Conservation (phyloP, 768 basidiomycete species). For the Macrolepiota albuminosa region DNA sequence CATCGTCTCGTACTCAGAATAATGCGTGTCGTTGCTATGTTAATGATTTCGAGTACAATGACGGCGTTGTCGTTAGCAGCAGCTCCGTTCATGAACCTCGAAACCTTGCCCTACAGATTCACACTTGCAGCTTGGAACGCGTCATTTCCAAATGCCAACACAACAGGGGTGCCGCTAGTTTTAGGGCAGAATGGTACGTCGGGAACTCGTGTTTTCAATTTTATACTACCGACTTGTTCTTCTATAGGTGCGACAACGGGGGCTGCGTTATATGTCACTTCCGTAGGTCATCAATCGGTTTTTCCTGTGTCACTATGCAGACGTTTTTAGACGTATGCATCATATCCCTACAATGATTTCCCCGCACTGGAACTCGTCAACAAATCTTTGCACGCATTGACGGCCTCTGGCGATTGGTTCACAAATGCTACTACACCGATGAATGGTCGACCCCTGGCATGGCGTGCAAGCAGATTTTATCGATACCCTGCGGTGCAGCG, state of each 20-base stretch:
- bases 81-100: neutral
- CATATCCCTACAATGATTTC: conserved; percentile 47
- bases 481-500: conserved; percentile 26
- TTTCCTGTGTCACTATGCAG: neutral
- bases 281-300: conserved; percentile 26
- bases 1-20: neutral
- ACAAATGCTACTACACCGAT: conserved; percentile 34
- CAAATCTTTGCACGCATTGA: conserved; percentile 33
- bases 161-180: conserved; percentile 43
- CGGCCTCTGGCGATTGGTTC: conserved; percentile 26
- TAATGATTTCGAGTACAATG: neutral
- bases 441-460: conserved; percentile 28
- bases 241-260: conserved; percentile 32
- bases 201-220: neutral
- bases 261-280: conserved; percentile 35
- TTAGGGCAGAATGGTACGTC: conserved; percentile 32
- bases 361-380: conserved; percentile 34
- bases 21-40: neutral
- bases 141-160: conserved; percentile 36
- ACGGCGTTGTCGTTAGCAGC: neutral
- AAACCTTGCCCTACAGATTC: conserved; percentile 31
- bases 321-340: conserved; percentile 36
- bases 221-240: neutral
- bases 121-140: conserved; percentile 42
- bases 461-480: conserved; percentile 31